phyloP scores from a whole-genome alignment of 176 grass and related monocot genomes.

The Carex littledalei region DNA sequence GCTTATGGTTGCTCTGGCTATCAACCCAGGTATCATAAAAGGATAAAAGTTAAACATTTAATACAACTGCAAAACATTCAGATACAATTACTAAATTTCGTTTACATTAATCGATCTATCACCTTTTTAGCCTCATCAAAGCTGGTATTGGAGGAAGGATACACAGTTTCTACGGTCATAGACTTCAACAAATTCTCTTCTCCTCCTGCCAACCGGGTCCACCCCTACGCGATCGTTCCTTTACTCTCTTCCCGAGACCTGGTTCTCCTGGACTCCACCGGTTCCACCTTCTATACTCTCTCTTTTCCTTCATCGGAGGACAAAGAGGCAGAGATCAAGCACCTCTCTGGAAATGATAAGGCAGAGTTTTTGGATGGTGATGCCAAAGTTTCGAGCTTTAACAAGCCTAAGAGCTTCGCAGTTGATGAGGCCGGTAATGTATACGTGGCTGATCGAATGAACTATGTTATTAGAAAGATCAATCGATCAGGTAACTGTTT shows the following conservation, averaged over 20 bases:
- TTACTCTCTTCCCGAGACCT: background rate
- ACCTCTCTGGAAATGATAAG: conserved; percentile 19
- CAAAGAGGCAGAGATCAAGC: background rate
- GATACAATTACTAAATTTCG: background rate
- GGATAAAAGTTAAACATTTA: background rate
- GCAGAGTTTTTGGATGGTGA: conserved; percentile 14
- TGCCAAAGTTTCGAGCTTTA: conserved; percentile 14
- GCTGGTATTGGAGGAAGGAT: conserved; percentile 19
- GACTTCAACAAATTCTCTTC: conserved; percentile 19
- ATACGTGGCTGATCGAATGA: conserved; percentile 14
- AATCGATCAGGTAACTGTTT: conserved; percentile 5
- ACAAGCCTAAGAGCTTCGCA: conserved; percentile 16
- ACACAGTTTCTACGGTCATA: conserved; percentile 6
- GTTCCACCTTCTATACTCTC: conserved; percentile 7
- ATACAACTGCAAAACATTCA: no score
- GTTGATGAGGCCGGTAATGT: conserved; percentile 13
- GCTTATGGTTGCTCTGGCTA: background rate
- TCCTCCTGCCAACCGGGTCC: background rate
- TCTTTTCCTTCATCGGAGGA: conserved; percentile 1
- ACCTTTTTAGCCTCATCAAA: conserved; percentile 2
- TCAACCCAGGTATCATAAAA: background rate
- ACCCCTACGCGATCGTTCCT: conserved; percentile 8
- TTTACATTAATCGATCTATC: background rate
- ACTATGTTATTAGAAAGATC: conserved; percentile 18
- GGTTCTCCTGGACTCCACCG: background rate